These are phyloP conservation scores for Coprinellus micaceus DNA, from an alignment of 768 basidiomycete genomes.

Conservation along the genomic window DNA sequence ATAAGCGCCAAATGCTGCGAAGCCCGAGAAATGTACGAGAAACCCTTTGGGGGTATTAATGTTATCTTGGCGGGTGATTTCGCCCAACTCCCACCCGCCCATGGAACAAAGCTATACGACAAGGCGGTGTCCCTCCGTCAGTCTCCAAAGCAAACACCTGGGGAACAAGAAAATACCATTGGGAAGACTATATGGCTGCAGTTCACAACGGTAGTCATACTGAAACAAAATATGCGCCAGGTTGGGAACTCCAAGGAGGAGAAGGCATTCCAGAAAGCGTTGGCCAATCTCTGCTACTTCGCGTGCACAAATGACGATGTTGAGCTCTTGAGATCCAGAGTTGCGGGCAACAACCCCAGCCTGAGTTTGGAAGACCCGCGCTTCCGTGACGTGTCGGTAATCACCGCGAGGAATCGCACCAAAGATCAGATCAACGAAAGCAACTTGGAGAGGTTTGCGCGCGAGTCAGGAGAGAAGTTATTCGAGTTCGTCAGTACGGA, in stretches of 20 bases:
- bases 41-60: constrained; percentile 33
- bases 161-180: neutral
- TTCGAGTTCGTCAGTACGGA: neutral
- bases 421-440: constrained; percentile 3
- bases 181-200: neutral
- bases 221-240: neutral
- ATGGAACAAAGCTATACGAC: constrained; percentile 3
- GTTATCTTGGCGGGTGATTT: constrained; percentile 39
- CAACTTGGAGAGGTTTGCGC: neutral
- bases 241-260: neutral
- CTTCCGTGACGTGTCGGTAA: neutral
- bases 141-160: neutral
- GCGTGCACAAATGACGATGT: neutral
- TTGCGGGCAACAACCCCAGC: neutral
- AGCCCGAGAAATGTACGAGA: constrained; percentile 13
- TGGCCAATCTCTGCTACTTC: neutral
- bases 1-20: constrained; percentile 26
- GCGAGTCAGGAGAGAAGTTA: neutral
- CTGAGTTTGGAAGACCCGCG: neutral
- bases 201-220: neutral
- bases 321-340: neutral
- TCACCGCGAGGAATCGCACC: neutral
- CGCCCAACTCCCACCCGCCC: constrained; percentile 26
- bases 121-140: neutral
- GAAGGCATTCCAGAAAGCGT: neutral